Evolutionary conservation across 164 flowering plant species (phyloP).

Genomic region (Malania oleifera): DNA sequence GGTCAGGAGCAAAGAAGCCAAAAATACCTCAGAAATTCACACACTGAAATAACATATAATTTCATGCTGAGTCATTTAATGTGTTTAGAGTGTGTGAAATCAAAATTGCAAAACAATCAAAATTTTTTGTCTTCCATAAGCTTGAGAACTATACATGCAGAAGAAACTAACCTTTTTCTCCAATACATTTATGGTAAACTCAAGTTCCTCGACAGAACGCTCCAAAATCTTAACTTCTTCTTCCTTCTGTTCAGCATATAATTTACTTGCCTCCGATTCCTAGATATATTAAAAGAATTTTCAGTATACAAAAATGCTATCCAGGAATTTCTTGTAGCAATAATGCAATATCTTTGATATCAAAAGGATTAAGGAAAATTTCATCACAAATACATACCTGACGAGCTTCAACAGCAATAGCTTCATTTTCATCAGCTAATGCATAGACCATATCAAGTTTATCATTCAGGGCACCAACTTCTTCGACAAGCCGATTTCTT

Average conservation of each 20-base stretch:
- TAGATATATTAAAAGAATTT: slow-evolving; percentile 15
- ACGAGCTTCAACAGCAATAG: slow-evolving; percentile 74
- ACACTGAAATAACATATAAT: neutral
- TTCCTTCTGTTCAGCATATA: slow-evolving; percentile 84
- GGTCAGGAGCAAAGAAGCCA: neutral
- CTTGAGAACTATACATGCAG: slow-evolving; percentile 1
- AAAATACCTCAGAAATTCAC: neutral
- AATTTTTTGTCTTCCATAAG: neutral
- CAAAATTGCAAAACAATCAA: no score
- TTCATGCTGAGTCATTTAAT: no score
- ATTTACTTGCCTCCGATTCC: slow-evolving; percentile 75
- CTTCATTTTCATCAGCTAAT: slow-evolving; percentile 84
- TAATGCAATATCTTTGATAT: no score
- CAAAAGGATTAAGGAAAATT: neutral
- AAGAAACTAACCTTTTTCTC: slow-evolving; percentile 61
- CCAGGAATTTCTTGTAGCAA: neutral
- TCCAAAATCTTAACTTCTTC: slow-evolving; percentile 88
- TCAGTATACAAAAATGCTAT: neutral
- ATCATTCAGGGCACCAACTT: slow-evolving; percentile 44
- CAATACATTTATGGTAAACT: slow-evolving; percentile 67
- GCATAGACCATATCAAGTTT: slow-evolving; percentile 67
- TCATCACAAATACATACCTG: slow-evolving; percentile 43
- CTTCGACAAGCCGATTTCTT: slow-evolving; percentile 50
- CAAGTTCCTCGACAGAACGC: slow-evolving; percentile 83
- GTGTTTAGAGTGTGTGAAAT: no score